Evolutionary conservation across 1,284 basidiomycete species (phyloP).

Genomic region (Amylostereum areolatum): DNA sequence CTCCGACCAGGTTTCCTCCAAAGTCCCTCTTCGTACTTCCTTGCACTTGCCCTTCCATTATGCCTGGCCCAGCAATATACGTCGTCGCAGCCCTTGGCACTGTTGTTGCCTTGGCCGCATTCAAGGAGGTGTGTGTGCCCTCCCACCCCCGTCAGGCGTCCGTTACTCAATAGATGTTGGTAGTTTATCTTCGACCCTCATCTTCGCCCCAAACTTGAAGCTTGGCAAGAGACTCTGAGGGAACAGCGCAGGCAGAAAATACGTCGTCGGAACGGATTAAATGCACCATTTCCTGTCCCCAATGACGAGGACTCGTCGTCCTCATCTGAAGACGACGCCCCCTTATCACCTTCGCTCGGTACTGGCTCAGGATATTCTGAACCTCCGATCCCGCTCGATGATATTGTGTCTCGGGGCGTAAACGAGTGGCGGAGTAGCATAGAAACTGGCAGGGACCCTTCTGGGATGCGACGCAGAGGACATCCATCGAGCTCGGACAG

Average conservation of each 20-base stretch:
- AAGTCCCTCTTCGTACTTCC: background rate
- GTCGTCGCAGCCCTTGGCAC: conserved; percentile 21
- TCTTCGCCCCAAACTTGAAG: conserved; percentile 47
- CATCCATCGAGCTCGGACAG: too few species aligned
- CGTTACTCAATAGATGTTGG: background rate
- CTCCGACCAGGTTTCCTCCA: too few species aligned
- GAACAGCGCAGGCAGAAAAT: conserved; percentile 26
- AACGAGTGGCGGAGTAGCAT: conserved; percentile 41
- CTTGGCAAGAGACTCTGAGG: conserved; percentile 43
- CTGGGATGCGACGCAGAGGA: conserved; percentile 6
- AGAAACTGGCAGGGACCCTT: conserved; percentile 5
- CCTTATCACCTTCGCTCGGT: conserved; percentile 10
- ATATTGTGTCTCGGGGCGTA: conserved; percentile 41
- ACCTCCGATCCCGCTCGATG: conserved; percentile 40
- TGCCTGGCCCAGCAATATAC: conserved; percentile 30
- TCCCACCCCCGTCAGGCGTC: background rate
- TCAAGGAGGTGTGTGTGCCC: conserved; percentile 23
- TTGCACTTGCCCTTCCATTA: conserved; percentile 6
- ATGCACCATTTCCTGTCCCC: conserved; percentile 16
- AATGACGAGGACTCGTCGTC: conserved; percentile 2
- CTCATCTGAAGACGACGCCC: conserved; percentile 14
- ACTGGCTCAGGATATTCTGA: conserved; percentile 1
- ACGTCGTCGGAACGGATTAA: conserved; percentile 17
- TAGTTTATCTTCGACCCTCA: conserved; percentile 63
- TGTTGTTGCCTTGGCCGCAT: conserved; percentile 21